A percentile compares a stretch with the other conserved stretches of the same genome.
phyloP scores from a whole-genome alignment of 2,329 filamentous ascomycete genomes.

The Hypoxylon sp. region DNA sequence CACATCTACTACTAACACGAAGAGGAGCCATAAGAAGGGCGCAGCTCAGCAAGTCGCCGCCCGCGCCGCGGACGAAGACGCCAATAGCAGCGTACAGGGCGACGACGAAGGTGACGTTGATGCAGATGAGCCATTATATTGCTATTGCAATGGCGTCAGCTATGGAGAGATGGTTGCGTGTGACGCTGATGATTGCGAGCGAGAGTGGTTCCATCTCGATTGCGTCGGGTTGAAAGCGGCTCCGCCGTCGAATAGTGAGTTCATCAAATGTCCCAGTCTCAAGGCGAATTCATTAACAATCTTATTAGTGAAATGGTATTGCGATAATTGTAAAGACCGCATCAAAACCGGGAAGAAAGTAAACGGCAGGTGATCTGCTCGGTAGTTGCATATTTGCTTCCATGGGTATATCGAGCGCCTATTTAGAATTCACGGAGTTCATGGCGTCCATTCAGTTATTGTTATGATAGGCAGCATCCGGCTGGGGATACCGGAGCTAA shows the following conservation, averaged over 20 bases:
- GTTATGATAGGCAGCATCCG: conserved; percentile 27
- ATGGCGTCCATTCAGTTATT: conserved; percentile 33
- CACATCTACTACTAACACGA: conserved; percentile 55
- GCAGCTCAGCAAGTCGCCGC: conserved; percentile 57
- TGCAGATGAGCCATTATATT: conserved; percentile 80
- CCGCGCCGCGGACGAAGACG: conserved; percentile 61
- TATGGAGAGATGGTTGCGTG: conserved; percentile 90
- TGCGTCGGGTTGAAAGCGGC: conserved; percentile 85
- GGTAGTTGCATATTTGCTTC: conserved; percentile 18
- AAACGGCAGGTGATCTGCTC: conserved; percentile 59
- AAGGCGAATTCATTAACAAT: conserved; percentile 53
- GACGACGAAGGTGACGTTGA: conserved; percentile 74
- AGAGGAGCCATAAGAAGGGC: conserved; percentile 73
- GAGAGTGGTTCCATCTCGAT: conserved; percentile 87
- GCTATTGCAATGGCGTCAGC: conserved; percentile 84
- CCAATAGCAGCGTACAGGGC: conserved; percentile 60
- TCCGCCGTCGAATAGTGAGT: conserved; percentile 81
- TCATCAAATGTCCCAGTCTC: conserved; percentile 11
- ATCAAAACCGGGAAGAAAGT: conserved; percentile 70
- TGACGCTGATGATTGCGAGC: conserved; percentile 78
- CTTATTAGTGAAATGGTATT: conserved; percentile 82
- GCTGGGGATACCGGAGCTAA: conserved; percentile 22
- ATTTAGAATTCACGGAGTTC: conserved; percentile 37
- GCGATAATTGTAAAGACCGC: conserved; percentile 81
- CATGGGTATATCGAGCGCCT: conserved; percentile 26